Evolutionary conservation across 805 yeast species (phyloP).

Genomic region (Kuraishia ogatae): DNA sequence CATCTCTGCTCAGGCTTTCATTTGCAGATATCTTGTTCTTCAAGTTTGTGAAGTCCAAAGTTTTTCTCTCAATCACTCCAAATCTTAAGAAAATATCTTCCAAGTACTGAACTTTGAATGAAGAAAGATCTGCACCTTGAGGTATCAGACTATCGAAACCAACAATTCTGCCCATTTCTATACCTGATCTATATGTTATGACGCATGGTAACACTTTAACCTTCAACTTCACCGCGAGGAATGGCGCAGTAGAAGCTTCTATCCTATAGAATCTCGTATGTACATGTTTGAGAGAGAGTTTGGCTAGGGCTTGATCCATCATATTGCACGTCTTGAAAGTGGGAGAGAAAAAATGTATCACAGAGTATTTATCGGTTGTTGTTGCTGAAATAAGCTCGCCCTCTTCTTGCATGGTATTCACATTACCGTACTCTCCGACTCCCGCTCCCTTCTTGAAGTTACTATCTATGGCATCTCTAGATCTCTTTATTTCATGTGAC

Average conservation of each 20-base stretch:
- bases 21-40: constrained; percentile 6
- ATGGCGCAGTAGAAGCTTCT: constrained; percentile 61
- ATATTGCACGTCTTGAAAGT: constrained; percentile 50
- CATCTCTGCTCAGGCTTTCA: constrained; percentile 1
- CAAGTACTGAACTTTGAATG: constrained; percentile 37
- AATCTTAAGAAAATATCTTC: constrained; percentile 31
- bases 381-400: constrained; percentile 47
- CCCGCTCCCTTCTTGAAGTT: constrained; percentile 24
- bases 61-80: constrained; percentile 25
- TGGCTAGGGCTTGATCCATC: constrained; percentile 39
- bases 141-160: constrained; percentile 52
- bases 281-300: constrained; percentile 51
- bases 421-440: constrained; percentile 31
- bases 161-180: constrained; percentile 48
- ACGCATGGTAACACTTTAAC: constrained; percentile 69
- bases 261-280: constrained; percentile 44
- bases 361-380: constrained; percentile 28
- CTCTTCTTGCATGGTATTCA: constrained; percentile 39
- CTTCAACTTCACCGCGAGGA: constrained; percentile 52
- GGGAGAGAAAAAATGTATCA: constrained; percentile 60
- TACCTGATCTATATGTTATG: constrained; percentile 49
- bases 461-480: constrained; percentile 19
- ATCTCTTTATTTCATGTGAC: constrained; percentile 30
- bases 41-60: constrained; percentile 20
- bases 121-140: constrained; percentile 29